Conservation (phyloP, 2,329 filamentous ascomycete species). For the Mollisia scopiformis region DNA sequence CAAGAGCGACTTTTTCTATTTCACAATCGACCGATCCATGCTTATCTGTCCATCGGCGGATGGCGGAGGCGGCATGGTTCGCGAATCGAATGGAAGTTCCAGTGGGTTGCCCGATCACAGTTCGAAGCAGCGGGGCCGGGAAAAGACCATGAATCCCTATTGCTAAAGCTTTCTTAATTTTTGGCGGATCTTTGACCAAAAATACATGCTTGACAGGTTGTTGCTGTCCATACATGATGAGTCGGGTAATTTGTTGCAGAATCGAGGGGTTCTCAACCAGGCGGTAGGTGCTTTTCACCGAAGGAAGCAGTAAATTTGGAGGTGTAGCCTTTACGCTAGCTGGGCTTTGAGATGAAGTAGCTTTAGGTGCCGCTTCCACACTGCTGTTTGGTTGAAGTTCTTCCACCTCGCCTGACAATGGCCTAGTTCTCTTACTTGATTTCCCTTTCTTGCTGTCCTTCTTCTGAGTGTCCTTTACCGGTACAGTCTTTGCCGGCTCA, state of each 20-base stretch:
- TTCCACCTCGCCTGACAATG: slow-evolving; percentile 29
- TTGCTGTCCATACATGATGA: slow-evolving; percentile 60
- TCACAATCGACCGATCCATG: slow-evolving; percentile 76
- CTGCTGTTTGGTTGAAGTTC: slow-evolving; percentile 18
- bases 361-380: slow-evolving; percentile 23
- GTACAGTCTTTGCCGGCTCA: slow-evolving; percentile 28
- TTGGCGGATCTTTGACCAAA: slow-evolving; percentile 67
- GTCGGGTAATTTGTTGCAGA: slow-evolving; percentile 64
- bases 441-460: slow-evolving; percentile 28
- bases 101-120: slow-evolving; percentile 90
- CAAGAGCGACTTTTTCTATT: slow-evolving; percentile 91
- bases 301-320: slow-evolving; percentile 70
- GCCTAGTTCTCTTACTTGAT: slow-evolving; percentile 28
- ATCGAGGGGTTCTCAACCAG: slow-evolving; percentile 71
- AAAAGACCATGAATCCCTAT: slow-evolving; percentile 97
- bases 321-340: slow-evolving; percentile 38
- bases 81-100: slow-evolving; percentile 95
- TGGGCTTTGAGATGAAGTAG: slow-evolving; percentile 22
- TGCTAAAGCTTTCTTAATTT: slow-evolving; percentile 82
- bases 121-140: slow-evolving; percentile 83
- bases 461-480: slow-evolving; percentile 24
- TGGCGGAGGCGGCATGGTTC: slow-evolving; percentile 81
- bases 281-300: slow-evolving; percentile 69
- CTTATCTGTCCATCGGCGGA: slow-evolving; percentile 78
- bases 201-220: slow-evolving; percentile 71